Base-by-base conservation (phyloP, 2,329 filamentous ascomycete species). In the Cadophora gregata region DNA sequence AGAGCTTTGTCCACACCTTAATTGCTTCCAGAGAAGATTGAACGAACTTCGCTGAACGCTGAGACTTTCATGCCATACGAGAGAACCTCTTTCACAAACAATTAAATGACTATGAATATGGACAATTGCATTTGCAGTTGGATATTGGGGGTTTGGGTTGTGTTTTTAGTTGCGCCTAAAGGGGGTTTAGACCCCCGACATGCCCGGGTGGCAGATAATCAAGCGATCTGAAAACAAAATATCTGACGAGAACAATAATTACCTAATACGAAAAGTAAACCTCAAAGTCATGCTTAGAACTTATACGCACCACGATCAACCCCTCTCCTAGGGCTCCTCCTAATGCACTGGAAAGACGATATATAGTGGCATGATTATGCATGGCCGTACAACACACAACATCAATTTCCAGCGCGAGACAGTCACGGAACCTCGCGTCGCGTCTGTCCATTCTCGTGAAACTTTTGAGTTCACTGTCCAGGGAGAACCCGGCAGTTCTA, bases 1-100 rank as follows among this genome's bases (percentile, higher is more conserved):
- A 59, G 48, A 60, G 58, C 58, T 60, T 60, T 48, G 58, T 60
- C 25, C 58, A 60, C 58, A 60, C 58, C 58, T 60, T 60, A 60
- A 60, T 48, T 48, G 38, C 10, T 25, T 8, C 12, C 19, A 16
- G 16, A 45, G 38, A 38, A 29, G 14, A 45, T 48, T 29, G 38
- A 25, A n/a, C 27, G 31, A 42, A 58, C 55, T 33, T n/a, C n/a
- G n/a, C n/a, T n/a, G n/a, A n/a, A n/a, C n/a, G n/a, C n/a, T n/a
- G n/a, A n/a, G n/a, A n/a, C n/a, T n/a, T n/a, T n/a, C n/a, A n/a
- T n/a, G n/a, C n/a, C n/a, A n/a, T n/a, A n/a, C n/a, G n/a, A n/a
- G n/a, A n/a, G n/a, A n/a, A 42, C 4, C 38, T 16, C 19, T 3
- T 3, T 19, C 38, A 16, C 5, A 42, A 5, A 5, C 38, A 42